Conservation (phyloP, 2,329 filamentous ascomycete genomes). For the Cercospora brassicicola region DNA sequence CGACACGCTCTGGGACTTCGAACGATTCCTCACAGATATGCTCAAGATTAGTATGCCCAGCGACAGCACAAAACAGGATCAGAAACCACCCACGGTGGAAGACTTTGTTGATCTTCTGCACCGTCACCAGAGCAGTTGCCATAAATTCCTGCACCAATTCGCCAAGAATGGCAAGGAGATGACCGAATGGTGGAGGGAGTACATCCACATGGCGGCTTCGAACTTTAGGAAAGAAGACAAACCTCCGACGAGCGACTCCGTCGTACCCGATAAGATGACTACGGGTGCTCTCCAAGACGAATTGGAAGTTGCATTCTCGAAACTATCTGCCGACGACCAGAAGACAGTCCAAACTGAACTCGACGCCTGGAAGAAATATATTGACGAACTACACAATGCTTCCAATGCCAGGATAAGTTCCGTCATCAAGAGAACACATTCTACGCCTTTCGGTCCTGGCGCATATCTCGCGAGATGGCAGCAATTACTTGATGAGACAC, state of each 20-base stretch:
- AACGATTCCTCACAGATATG: constrained; percentile 70
- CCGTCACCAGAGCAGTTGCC: constrained; percentile 63
- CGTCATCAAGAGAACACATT: constrained; percentile 50
- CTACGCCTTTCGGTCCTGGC: constrained; percentile 63
- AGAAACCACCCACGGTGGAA: constrained; percentile 61
- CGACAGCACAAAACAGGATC: constrained; percentile 30
- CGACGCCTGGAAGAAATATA: constrained; percentile 62
- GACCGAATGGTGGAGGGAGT: constrained; percentile 60
- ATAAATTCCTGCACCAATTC: constrained; percentile 70
- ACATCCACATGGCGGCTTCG: constrained; percentile 58
- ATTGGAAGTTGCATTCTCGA: constrained; percentile 46
- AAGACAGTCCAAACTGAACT: constrained; percentile 53
- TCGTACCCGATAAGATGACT: constrained; percentile 34
- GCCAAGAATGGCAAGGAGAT: constrained; percentile 67
- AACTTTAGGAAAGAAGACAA: constrained; percentile 52
- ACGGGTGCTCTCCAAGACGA: constrained; percentile 48
- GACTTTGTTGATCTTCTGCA: constrained; percentile 69
- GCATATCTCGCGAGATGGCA: constrained; percentile 74
- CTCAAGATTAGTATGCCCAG: constrained; percentile 55
- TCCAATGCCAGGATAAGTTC: constrained; percentile 58
- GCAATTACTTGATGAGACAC: constrained; percentile 66
- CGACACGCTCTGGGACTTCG: constrained; percentile 65
- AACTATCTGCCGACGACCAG: constrained; percentile 52
- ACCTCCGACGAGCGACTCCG: constrained; percentile 28
- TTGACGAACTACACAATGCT: constrained; percentile 55